Base-by-base conservation (phyloP, 176 grass and related monocot genomes). In the Melocanna baccifera region DNA sequence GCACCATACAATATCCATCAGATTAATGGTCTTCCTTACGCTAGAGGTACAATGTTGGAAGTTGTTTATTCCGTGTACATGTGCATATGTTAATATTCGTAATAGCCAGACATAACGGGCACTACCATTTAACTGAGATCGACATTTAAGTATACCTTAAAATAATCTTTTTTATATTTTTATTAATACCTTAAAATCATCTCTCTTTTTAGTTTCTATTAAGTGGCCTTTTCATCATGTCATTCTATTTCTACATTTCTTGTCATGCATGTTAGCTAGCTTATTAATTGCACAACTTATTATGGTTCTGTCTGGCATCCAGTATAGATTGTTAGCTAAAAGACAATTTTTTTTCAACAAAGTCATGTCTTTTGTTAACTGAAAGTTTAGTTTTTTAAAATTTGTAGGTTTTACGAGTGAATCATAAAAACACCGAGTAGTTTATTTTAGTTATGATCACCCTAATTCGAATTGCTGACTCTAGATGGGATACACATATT, bases 21-120 rank as follows among this genome's bases (percentile, higher is more conserved):
- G 19, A 76, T 18, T 59, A 74, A 75, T 36, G 65, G 29, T 78
- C 78, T 64, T 88, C 69, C 84, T 74, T 89, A 84, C 67, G 29
- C 80, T 58, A 86, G 83, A 94, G 92, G 92, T 94, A 94, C 30
- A 66, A 45, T 91, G 66, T 79, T 81, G 62, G 53, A 62, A 47
- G 48, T 68, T 72, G 56, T 75, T 69, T 16, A 79, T 45, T 83
- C 68, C 6, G 7, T 71, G 58, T 69, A 52, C 37, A 47, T 63
- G 53, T 90, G 63, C 46, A 71, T 78, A 34, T 41, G 4, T 77
- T 82, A 71, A 66, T 70, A 23, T 18, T 28, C 22, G 13, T 83
- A 70, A 20, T 15, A 68, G 46, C n/a, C 15, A 18, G 15, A 18
- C 63, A 76, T 53, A 75, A 71, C 25, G 10, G 22, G 62, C 58